phyloP scores from a whole-genome alignment of 1,284 basidiomycete genomes.

The Tilletia indica region DNA sequence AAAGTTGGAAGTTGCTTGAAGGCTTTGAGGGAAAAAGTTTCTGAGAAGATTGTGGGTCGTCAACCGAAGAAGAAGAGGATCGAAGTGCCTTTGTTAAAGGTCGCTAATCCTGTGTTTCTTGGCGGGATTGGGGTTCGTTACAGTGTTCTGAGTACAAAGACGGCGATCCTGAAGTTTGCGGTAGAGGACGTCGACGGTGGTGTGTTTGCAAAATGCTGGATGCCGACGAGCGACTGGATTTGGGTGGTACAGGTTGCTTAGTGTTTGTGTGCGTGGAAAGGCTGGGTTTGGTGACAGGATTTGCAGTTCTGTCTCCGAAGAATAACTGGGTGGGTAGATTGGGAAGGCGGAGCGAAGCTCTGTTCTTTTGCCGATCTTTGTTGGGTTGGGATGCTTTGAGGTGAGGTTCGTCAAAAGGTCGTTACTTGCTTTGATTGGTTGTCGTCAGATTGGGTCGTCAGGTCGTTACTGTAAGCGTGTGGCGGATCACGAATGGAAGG shows the following conservation, averaged over 20 bases:
- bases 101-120: background rate
- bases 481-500: background rate
- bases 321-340: too few relatives aligned
- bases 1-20: background rate
- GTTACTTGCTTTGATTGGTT: conserved; percentile 1
- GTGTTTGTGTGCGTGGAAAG: too few relatives aligned
- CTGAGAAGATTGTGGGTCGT: conserved; percentile 11
- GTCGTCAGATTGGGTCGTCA: conserved; percentile 2
- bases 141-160: conserved; percentile 5
- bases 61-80: conserved; percentile 7
- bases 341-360: too few relatives aligned
- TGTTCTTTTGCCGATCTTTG: too few relatives aligned
- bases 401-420: conserved; percentile 6
- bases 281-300: too few relatives aligned
- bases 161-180: too few relatives aligned
- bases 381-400: background rate
- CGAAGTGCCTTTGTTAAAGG: background rate
- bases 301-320: too few relatives aligned
- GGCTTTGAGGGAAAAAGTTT: background rate
- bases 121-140: conserved; percentile 1
- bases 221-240: too few relatives aligned
- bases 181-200: too few relatives aligned
- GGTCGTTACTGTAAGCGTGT: conserved; percentile 15
- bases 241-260: too few relatives aligned
- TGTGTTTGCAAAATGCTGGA: too few relatives aligned